These are phyloP conservation scores for Globisporangium iwayamae DNA, from an alignment of 352 stramenopile species.

Conservation along the genomic window DNA sequence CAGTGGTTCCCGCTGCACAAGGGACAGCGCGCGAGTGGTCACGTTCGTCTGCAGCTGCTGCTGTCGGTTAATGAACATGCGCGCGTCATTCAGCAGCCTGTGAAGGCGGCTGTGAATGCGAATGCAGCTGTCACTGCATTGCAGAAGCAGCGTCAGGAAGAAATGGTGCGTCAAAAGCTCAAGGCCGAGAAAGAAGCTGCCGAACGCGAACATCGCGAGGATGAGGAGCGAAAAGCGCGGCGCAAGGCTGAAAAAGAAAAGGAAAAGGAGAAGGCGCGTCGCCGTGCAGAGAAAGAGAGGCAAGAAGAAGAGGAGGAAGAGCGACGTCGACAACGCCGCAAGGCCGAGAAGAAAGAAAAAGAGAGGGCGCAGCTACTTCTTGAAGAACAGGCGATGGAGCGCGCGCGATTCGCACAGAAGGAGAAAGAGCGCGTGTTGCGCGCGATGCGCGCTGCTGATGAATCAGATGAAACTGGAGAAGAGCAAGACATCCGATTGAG, in stretches of 20 bases:
- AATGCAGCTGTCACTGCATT: background rate
- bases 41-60: constrained; percentile 58
- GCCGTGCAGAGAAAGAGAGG: constrained; percentile 1
- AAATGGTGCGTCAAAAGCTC: constrained; percentile 7
- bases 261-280: constrained; percentile 9
- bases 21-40: constrained; percentile 29
- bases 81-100: background rate
- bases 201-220: background rate
- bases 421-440: constrained; percentile 10
- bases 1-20: constrained; percentile 61
- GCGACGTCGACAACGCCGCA: constrained; percentile 1
- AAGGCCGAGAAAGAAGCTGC: constrained; percentile 8
- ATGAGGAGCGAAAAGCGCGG: background rate
- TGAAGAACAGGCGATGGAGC: constrained; percentile 3
- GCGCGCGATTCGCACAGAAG: background rate
- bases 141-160: constrained; percentile 18
- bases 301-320: constrained; percentile 9
- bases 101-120: constrained; percentile 1
- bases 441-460: background rate
- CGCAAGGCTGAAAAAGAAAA: constrained; percentile 13
- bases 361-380: constrained; percentile 1
- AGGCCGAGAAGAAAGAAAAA: constrained; percentile 13
- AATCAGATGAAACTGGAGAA: constrained; percentile 14
- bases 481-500: constrained; percentile 8
- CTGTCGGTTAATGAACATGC: constrained; percentile 22